phyloP scores from a whole-genome alignment of 2,329 filamentous ascomycete species.

The Salinomyces thailandicus region DNA sequence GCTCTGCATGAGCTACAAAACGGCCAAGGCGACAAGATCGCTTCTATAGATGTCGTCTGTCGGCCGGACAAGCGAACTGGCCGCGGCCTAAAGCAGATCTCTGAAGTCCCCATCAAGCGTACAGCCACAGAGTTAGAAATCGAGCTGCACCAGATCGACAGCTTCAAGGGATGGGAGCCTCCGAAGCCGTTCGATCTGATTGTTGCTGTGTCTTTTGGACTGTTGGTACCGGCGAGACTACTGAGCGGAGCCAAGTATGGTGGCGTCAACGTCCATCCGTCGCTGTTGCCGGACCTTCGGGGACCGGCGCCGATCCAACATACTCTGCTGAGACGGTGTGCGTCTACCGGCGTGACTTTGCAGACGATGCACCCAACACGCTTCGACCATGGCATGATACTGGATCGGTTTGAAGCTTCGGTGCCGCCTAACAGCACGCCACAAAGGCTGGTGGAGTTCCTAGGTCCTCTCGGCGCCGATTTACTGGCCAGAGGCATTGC shows the following conservation, averaged over 20 bases:
- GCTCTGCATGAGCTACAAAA: slow-evolving; percentile 49
- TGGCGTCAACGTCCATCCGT: slow-evolving; percentile 88
- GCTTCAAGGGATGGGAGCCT: slow-evolving; percentile 72
- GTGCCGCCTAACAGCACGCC: slow-evolving; percentile 35
- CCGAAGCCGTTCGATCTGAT: slow-evolving; percentile 58
- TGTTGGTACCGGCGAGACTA: slow-evolving; percentile 72
- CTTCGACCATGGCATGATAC: slow-evolving; percentile 70
- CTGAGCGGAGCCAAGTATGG: slow-evolving; percentile 63
- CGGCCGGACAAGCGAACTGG: slow-evolving; percentile 69
- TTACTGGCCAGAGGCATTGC: slow-evolving; percentile 60
- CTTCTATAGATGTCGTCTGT: slow-evolving; percentile 77
- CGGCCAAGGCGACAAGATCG: slow-evolving; percentile 41
- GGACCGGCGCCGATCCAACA: slow-evolving; percentile 82
- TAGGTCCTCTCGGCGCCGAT: slow-evolving; percentile 56
- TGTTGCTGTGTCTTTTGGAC: slow-evolving; percentile 86
- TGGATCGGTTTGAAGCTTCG: slow-evolving; percentile 53
- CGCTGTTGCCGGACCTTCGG: slow-evolving; percentile 64
- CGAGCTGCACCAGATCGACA: slow-evolving; percentile 63
- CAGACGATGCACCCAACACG: slow-evolving; percentile 69
- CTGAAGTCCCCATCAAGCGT: slow-evolving; percentile 61
- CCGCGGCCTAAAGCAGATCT: slow-evolving; percentile 51
- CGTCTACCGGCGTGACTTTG: slow-evolving; percentile 63
- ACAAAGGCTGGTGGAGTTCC: slow-evolving; percentile 39
- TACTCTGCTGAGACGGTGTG: slow-evolving; percentile 55
- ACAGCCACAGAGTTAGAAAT: slow-evolving; percentile 55